Percentiles rank a stretch among this genome's conserved stretches.
phyloP scores from a whole-genome alignment of 1,284 basidiomycete species.

The Apiotrichum gamsii region DNA sequence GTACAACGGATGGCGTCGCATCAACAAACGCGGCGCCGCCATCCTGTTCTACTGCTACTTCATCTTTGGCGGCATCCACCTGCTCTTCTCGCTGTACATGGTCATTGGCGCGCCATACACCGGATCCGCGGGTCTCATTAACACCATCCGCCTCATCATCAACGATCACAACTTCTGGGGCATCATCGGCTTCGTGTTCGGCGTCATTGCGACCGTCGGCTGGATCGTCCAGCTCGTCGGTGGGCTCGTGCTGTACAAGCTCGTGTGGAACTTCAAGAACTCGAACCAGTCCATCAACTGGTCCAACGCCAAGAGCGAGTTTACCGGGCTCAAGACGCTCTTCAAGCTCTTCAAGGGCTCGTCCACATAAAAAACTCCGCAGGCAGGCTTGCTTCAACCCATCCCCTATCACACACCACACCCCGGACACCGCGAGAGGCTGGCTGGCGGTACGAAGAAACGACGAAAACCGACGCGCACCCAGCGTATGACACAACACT shows the following conservation, averaged over 20 bases:
- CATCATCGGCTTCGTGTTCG: slow-evolving; percentile 69
- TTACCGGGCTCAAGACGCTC: slow-evolving; percentile 13
- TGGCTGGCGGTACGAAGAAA: no score
- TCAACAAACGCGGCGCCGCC: slow-evolving; percentile 48
- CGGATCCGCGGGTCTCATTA: slow-evolving; percentile 90
- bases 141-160: slow-evolving; percentile 72
- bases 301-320: slow-evolving; percentile 19
- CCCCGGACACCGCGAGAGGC: no score
- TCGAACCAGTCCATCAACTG: slow-evolving; percentile 43
- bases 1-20: slow-evolving; percentile 96
- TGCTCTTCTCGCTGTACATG: slow-evolving; percentile 81
- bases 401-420: no score
- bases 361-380: no score
- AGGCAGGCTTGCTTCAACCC: no score
- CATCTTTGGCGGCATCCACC: slow-evolving; percentile 88
- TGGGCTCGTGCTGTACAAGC: slow-evolving; percentile 45
- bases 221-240: slow-evolving; percentile 70
- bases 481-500: no score
- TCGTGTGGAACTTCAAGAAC: slow-evolving; percentile 48
- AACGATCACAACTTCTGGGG: slow-evolving; percentile 59
- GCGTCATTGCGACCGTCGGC: slow-evolving; percentile 71
- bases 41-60: slow-evolving; percentile 70
- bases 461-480: no score
- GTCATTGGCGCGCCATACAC: slow-evolving; percentile 81
- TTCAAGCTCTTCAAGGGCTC: slow-evolving; percentile 14